phyloP scores from a whole-genome alignment of 352 stramenopile species.

The Phytophthora parvispora region DNA sequence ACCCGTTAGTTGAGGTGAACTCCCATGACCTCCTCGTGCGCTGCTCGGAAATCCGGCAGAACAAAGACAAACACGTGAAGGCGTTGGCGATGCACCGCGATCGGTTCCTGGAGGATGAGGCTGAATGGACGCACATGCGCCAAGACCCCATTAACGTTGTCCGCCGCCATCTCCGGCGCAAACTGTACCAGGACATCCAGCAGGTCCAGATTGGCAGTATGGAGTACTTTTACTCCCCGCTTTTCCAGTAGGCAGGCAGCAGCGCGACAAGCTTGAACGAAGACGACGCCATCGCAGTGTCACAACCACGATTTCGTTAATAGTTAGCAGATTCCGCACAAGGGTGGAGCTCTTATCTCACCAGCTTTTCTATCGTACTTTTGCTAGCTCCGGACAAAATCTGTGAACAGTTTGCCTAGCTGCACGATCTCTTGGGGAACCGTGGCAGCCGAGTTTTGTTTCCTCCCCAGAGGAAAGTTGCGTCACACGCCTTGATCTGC shows the following conservation, averaged over 20 bases:
- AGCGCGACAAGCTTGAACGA: neutral
- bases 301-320: slow-evolving; percentile 8
- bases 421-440: neutral
- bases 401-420: neutral
- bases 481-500: slow-evolving; percentile 12
- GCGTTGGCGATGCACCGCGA: slow-evolving; percentile 56
- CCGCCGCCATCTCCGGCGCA: slow-evolving; percentile 60
- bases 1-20: slow-evolving; percentile 60
- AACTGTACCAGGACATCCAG: slow-evolving; percentile 64
- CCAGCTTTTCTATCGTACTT: slow-evolving; percentile 20
- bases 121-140: slow-evolving; percentile 71
- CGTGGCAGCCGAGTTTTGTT: neutral
- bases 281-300: slow-evolving; percentile 1
- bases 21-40: slow-evolving; percentile 82
- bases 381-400: slow-evolving; percentile 10
- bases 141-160: slow-evolving; percentile 80
- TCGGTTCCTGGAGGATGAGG: slow-evolving; percentile 64
- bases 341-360: slow-evolving; percentile 8
- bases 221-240: slow-evolving; percentile 73
- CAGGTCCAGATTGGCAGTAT: slow-evolving; percentile 73
- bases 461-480: neutral
- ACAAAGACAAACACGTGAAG: slow-evolving; percentile 55
- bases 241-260: slow-evolving; percentile 50
- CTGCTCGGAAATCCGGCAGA: slow-evolving; percentile 71
- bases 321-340: slow-evolving; percentile 19